These are phyloP conservation scores for Fusarium marasasianum DNA, from an alignment of 2,329 filamentous ascomycete species.

Conservation along the genomic window DNA sequence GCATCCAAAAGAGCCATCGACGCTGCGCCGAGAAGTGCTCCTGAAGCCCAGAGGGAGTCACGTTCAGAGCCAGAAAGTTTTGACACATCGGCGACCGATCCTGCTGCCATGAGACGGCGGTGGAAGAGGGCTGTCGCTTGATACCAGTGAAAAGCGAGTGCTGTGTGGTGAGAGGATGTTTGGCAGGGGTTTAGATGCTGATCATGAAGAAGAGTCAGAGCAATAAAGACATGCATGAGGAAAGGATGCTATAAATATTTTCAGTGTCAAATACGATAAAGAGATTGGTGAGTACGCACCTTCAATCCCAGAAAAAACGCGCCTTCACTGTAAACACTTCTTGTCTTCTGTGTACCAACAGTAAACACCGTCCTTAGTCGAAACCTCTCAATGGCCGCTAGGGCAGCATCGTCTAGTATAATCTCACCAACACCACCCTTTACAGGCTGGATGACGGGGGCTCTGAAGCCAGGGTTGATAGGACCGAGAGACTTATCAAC, in stretches of 20 bases:
- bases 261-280: background rate
- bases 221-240: slow-evolving; percentile 63
- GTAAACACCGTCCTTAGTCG: slow-evolving; percentile 53
- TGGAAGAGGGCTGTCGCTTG: slow-evolving; percentile 60
- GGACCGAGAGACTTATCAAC: slow-evolving; percentile 12
- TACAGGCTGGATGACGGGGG: slow-evolving; percentile 41
- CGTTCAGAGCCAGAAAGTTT: slow-evolving; percentile 50
- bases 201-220: slow-evolving; percentile 64
- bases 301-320: slow-evolving; percentile 51
- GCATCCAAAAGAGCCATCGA: slow-evolving; percentile 57
- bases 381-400: slow-evolving; percentile 54
- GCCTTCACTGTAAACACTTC: slow-evolving; percentile 48
- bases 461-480: slow-evolving; percentile 23
- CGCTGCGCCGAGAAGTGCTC: slow-evolving; percentile 57
- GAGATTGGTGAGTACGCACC: slow-evolving; percentile 39
- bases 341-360: slow-evolving; percentile 47
- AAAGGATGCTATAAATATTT: slow-evolving; percentile 55
- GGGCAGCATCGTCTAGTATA: slow-evolving; percentile 45
- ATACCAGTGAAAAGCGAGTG: slow-evolving; percentile 58
- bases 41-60: slow-evolving; percentile 59
- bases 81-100: slow-evolving; percentile 32
- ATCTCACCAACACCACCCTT: slow-evolving; percentile 35
- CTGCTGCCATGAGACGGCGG: slow-evolving; percentile 48
- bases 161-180: slow-evolving; percentile 38
- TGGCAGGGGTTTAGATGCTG: slow-evolving; percentile 48